Base-by-base conservation (phyloP, 2,329 filamentous ascomycete genomes). In the Talaromyces sp. region DNA sequence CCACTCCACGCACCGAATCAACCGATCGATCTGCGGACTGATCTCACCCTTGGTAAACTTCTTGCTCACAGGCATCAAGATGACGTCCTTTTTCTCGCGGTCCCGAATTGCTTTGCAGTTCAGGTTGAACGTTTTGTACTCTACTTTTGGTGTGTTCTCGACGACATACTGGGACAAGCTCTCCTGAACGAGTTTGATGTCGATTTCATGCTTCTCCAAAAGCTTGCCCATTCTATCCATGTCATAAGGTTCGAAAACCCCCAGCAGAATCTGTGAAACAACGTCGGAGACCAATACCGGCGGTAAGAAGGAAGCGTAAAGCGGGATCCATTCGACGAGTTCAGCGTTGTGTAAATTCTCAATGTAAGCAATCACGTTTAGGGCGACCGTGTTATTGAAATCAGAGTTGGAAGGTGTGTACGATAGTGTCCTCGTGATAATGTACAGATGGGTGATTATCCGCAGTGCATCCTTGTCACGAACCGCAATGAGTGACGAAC, bases 1-100 rank as follows among this genome's bases (percentile, higher is more conserved):
- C 93, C 93, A 98, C 70, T 96, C 90, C 62, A 97, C 77, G 41
- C 89, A 87, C 60, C 89, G 84, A 52, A 97, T 91, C 56, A 96
- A 81, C 35, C 88, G 85, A 64, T 93, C 88, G 62, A 89, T 84
- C 50, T 81, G 75, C 8, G 86, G 81, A 10, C 87, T 77, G 10
- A 75, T 62, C 14, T 86, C 80, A 1, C 86, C 84, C 4, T 87
- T 86, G 58, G 93, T 85, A 69, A 96, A 90, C 62, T 89, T 86
- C 6, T 83, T 78, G 70, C 83, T 86, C 59, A 96, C 83, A n/a
- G 84, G 81, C 35, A 86, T 83, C 31, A 61, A 31, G 7, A 61
- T 31, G 35, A 61, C 31, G 24, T 55, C 55, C 7, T 57, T 57
- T 31, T 58, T 61, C 14, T n/a, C 32, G 11, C 43, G 55, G 51